Evolutionary conservation across 2,329 filamentous ascomycete species (phyloP), one percentile per base, ranked within the genome.

Genomic region (Chrysoporthe deuterocubensis): DNA sequence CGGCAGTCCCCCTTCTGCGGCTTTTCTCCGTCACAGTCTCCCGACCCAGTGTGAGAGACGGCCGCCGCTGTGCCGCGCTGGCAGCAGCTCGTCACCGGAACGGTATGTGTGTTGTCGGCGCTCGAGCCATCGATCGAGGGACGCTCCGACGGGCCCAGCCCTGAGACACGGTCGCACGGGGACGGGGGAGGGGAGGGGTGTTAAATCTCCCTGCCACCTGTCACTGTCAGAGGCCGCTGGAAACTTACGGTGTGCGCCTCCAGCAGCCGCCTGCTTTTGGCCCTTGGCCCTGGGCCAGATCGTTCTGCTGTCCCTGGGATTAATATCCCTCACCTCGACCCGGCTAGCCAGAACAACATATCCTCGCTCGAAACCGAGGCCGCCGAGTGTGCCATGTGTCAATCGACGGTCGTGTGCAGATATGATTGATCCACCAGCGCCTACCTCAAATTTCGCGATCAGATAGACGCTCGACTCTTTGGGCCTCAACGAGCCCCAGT

Each of bases 51-150:
- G 50, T 34, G 50, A 32, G 32, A 21, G 26, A 32, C 14, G 26
- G 21, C 21, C 50, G 13, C 26, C 50, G 50, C 50, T 34, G 50
- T 54, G 26, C 50, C 26, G 26, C 26, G 50, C 50, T 32, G 50
- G 21, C 50, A 34, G 50, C 50, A 14, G 21, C 50, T 54, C 50
- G 26, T 26, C 26, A 26, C 26, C 26, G 26, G 26, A 54, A 21
- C 50, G 50, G 50, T 34, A 54, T 26, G 48, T 54, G 21, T 54
- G 50, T 52, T 52, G 50, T 54, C 3, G 48, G n/a, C 48, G 48
- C 48, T 52, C 48, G 48, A 52, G 21, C 21, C 21, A 4, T 52
- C 21, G 48, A 4, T 52, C 21, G 48, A 52, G 9, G 26, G 4
- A 21, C 48, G n/a, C n/a, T 52, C 48, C 48, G 26, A 52, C n/a